Base-by-base conservation (phyloP, 2,329 filamentous ascomycete species). In the Trichoderma atroviride region DNA sequence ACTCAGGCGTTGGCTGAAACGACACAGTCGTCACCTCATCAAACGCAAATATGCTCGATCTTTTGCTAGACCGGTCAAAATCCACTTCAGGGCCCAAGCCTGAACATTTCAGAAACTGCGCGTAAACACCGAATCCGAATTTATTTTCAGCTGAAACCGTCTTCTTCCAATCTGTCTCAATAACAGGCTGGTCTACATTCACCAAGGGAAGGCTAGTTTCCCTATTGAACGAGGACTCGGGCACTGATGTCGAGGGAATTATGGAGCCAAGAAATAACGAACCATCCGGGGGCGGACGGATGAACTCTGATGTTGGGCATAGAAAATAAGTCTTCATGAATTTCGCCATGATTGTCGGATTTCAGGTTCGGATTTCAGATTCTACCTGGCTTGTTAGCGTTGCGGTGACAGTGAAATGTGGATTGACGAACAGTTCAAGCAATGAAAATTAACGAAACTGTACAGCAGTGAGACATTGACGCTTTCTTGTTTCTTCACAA, bases 311-410 rank as follows among this genome's bases (percentile, higher is more conserved):
- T 6, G 53, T 66, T 6, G 62, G 62, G 33, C 53, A 58, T 3
- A 66, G 53, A 1, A 66, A 66, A 47, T 66, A 66, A n/a, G 62
- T 66, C 37, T 66, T 66, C 47, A 16, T 57, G 33, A n/a, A n/a
- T 3, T 35, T 13, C 33, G 40, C 11, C 62, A 66, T 66, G 37
- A 35, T 19, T 40, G 3, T 19, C 40, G 19, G 16, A 19, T 43
- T 19, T 43, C 40, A 43, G 6, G 3, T 43, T 43, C 5, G 6
- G 40, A 43, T 9, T 3, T 43, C 0, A 7, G 5, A n/a, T 19
- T 9, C 16, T n/a, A 43, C 9, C 37, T n/a, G 6, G 40, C 40
- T n/a, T 43, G 40, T 43, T 7, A 43, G 40, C 16, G n/a, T 43
- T 43, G 40, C 40, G 40, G n/a, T 43, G 40, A 4, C 16, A 43